These are phyloP conservation scores for Forsythia viridissima DNA, from an alignment of 257 asterid species.

Conservation along the genomic window DNA sequence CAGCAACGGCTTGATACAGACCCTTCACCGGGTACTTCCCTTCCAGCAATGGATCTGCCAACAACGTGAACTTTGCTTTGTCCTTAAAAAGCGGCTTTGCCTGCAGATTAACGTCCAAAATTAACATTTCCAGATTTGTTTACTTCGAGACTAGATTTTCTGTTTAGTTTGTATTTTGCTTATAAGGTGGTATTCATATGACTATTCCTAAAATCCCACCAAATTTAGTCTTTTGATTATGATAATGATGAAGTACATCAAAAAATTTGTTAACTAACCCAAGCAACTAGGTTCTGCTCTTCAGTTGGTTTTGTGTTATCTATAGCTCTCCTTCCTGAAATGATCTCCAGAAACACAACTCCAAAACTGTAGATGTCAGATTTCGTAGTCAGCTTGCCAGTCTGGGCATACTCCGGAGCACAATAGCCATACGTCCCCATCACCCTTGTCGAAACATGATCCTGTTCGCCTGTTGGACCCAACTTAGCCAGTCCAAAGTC, in stretches of 20 bases:
- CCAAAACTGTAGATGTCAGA: constrained; percentile 56
- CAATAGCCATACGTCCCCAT: constrained; percentile 55
- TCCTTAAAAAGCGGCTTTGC: constrained; percentile 47
- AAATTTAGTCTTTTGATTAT: background rate
- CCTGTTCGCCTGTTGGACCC: constrained; percentile 40
- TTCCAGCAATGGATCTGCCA: constrained; percentile 46
- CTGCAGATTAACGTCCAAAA: constrained; percentile 16
- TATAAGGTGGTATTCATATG: no score
- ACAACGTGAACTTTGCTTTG: constrained; percentile 25
- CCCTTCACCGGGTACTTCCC: constrained; percentile 37
- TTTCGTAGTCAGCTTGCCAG: constrained; percentile 42
- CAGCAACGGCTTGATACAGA: constrained; percentile 41
- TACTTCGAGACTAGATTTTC: no score
- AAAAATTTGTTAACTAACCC: constrained; percentile 30
- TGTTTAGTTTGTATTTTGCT: no score
- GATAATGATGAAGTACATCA: background rate
- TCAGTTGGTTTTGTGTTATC: constrained; percentile 40
- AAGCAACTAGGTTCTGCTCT: constrained; percentile 45
- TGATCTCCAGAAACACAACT: constrained; percentile 49
- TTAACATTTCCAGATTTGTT: background rate
- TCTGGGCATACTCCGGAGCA: constrained; percentile 51
- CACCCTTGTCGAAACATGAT: constrained; percentile 46
- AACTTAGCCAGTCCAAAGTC: constrained; percentile 55
- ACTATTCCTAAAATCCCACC: no score
- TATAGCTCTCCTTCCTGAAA: constrained; percentile 50